phyloP scores from a whole-genome alignment of 345 rosid genomes.

The Aquilaria yunnanensis region DNA sequence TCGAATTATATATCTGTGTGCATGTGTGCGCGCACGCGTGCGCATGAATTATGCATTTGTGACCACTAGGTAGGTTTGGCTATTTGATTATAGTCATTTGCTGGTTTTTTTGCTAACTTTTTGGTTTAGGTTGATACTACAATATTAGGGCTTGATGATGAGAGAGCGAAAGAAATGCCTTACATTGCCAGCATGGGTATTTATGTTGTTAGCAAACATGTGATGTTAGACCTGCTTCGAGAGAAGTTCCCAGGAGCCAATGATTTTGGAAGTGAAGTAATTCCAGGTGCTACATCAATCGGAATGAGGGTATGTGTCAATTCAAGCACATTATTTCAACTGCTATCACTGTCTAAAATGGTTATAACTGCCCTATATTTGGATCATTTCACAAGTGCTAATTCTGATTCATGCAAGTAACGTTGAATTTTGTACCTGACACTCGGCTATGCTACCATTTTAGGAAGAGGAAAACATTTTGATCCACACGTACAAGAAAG shows the following conservation, averaged over 20 bases:
- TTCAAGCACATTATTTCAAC: too few species aligned
- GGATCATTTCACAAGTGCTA: too few species aligned
- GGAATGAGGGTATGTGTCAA: constrained; percentile 67
- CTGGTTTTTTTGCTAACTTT: constrained; percentile 5
- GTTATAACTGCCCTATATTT: too few species aligned
- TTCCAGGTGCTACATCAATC: constrained; percentile 91
- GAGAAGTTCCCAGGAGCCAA: constrained; percentile 96
- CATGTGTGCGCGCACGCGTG: background rate
- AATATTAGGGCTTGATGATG: constrained; percentile 86
- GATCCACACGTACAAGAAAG: too few species aligned
- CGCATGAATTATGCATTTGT: background rate
- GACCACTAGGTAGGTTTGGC: background rate
- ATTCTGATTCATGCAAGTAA: too few species aligned
- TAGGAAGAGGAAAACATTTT: too few species aligned
- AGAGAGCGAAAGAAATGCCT: constrained; percentile 91
- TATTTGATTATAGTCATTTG: background rate
- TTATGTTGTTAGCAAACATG: constrained; percentile 88
- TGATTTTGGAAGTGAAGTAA: constrained; percentile 98
- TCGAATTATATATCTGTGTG: background rate
- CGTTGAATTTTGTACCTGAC: too few species aligned
- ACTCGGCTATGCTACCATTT: too few species aligned
- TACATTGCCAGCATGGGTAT: constrained; percentile 99
- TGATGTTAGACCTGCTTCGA: constrained; percentile 77
- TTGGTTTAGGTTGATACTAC: constrained; percentile 81
- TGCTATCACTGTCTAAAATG: too few species aligned